These are phyloP conservation scores for Ascochyta pisi DNA, from an alignment of 2,329 filamentous ascomycete genomes.

Conservation along the genomic window DNA sequence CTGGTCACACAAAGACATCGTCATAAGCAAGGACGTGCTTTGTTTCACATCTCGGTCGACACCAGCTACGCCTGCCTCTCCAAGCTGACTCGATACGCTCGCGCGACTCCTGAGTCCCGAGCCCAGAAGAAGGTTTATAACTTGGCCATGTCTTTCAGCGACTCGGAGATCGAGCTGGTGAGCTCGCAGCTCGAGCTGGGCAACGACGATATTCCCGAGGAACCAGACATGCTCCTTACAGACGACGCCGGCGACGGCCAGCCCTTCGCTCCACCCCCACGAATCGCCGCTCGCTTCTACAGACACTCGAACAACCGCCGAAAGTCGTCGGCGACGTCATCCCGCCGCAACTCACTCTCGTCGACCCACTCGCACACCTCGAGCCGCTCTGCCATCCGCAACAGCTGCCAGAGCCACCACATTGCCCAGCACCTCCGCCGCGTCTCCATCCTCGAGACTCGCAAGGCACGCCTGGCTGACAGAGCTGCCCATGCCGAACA, in stretches of 20 bases:
- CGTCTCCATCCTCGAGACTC: constrained; percentile 79
- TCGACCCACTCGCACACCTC: constrained; percentile 76
- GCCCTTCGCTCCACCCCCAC: constrained; percentile 71
- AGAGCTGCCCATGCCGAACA: constrained; percentile 83
- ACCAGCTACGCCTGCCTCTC: constrained; percentile 18
- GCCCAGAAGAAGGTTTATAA: constrained; percentile 3
- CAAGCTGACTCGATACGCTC: constrained; percentile 28
- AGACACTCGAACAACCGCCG: constrained; percentile 69
- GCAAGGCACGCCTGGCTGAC: constrained; percentile 80
- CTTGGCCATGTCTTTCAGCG: constrained; percentile 40
- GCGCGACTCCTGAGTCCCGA: constrained; percentile 21
- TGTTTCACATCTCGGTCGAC: constrained; percentile 36
- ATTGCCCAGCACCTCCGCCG: constrained; percentile 80
- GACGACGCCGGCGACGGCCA: constrained; percentile 48
- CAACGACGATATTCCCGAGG: constrained; percentile 52
- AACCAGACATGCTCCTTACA: constrained; percentile 50
- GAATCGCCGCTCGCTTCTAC: constrained; percentile 81
- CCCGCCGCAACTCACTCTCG: constrained; percentile 79
- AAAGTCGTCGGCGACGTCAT: constrained; percentile 78
- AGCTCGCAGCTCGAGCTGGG: constrained; percentile 35
- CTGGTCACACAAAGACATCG: constrained; percentile 26
- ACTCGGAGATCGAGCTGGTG: constrained; percentile 43
- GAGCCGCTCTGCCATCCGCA: constrained; percentile 59
- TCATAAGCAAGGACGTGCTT: constrained; percentile 36
- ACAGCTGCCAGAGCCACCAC: constrained; percentile 73